Evolutionary conservation across 441 rosid genomes (phyloP).

Genomic region (Populus hybrid): DNA sequence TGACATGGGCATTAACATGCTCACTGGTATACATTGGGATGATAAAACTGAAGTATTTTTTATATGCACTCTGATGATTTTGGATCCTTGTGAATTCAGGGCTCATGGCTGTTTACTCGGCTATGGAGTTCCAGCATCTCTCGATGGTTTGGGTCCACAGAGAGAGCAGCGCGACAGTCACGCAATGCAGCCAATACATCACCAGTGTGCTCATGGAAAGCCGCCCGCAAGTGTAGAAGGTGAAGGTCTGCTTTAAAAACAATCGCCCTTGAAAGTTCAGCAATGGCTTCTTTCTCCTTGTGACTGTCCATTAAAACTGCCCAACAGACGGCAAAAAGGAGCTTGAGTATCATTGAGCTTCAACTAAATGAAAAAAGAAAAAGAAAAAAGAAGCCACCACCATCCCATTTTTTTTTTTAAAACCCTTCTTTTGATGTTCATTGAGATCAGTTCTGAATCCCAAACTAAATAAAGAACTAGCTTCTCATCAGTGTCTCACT

Average conservation of each 20-base stretch:
- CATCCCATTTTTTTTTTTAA: constrained; percentile 39
- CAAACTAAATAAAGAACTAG: background rate
- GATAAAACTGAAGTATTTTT: background rate
- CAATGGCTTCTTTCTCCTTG: constrained; percentile 85
- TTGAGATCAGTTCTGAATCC: background rate
- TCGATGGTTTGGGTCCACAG: constrained; percentile 86
- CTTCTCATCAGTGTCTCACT: background rate
- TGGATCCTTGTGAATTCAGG: constrained; percentile 25
- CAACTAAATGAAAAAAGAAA: background rate
- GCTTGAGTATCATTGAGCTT: background rate
- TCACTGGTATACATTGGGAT: constrained; percentile 23
- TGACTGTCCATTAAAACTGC: constrained; percentile 91
- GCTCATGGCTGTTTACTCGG: constrained; percentile 94
- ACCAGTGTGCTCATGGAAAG: constrained; percentile 85
- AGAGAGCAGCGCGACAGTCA: constrained; percentile 96
- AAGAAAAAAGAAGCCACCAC: constrained; percentile 40
- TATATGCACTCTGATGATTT: background rate
- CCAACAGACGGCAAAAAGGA: constrained; percentile 10
- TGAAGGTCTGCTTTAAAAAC: constrained; percentile 91
- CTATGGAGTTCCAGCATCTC: constrained; percentile 91
- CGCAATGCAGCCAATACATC: constrained; percentile 66
- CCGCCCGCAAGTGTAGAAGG: constrained; percentile 88
- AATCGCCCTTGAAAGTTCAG: constrained; percentile 83
- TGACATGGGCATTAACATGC: constrained; percentile 14
- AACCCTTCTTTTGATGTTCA: background rate